Conservation (phyloP, 352 stramenopile genomes). For the Globisporangium takayamanum region DNA sequence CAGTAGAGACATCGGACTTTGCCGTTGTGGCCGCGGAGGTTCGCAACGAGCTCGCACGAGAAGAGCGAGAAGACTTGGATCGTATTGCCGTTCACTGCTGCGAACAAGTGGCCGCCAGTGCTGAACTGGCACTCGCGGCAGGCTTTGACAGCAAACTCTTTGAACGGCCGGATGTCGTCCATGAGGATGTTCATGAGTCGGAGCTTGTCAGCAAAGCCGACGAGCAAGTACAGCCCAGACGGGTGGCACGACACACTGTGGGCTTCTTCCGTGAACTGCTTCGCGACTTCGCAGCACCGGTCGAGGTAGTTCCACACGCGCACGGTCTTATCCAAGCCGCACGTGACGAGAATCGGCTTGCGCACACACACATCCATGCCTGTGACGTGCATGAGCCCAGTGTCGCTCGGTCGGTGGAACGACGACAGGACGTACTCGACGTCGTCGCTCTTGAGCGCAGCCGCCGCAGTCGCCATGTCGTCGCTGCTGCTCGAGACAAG, state of each 20-base stretch:
- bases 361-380: slow-evolving; percentile 91
- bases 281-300: slow-evolving; percentile 79
- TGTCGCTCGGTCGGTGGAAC: slow-evolving; percentile 67
- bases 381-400: slow-evolving; percentile 53
- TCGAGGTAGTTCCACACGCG: slow-evolving; percentile 94
- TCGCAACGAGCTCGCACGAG: slow-evolving; percentile 85
- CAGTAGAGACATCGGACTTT: slow-evolving; percentile 88
- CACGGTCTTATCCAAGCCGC: slow-evolving; percentile 82
- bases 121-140: slow-evolving; percentile 81
- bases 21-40: slow-evolving; percentile 90
- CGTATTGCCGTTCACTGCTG: slow-evolving; percentile 90
- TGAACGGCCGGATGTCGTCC: slow-evolving; percentile 84
- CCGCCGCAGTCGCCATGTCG: slow-evolving; percentile 6
- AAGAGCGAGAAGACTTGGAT: slow-evolving; percentile 92
- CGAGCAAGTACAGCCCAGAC: slow-evolving; percentile 84
- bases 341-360: slow-evolving; percentile 90
- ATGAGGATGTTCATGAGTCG: slow-evolving; percentile 90
- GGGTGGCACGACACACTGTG: slow-evolving; percentile 88
- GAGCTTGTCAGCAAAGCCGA: slow-evolving; percentile 89
- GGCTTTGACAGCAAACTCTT: slow-evolving; percentile 81
- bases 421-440: slow-evolving; percentile 62
- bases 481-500: slow-evolving; percentile 14
- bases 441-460: slow-evolving; percentile 44
- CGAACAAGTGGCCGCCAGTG: slow-evolving; percentile 90
- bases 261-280: slow-evolving; percentile 86